Conservation (phyloP, 2,329 filamentous ascomycete species). For the Phialemonium atrogriseum region DNA sequence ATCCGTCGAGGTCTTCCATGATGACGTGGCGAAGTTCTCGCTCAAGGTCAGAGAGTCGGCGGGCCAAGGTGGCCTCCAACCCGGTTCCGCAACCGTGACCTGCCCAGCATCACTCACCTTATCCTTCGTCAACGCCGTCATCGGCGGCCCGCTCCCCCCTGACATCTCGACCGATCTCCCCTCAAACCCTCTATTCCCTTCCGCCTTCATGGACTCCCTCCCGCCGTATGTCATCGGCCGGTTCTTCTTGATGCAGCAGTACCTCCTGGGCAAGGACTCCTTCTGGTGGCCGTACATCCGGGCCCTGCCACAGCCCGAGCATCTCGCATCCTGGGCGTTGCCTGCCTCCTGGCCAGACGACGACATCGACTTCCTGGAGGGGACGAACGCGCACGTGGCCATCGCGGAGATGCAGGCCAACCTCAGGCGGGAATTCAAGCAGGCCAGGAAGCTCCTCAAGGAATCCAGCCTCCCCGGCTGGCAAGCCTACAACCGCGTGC, state of each 20-base stretch:
- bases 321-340: slow-evolving; percentile 41
- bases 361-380: slow-evolving; percentile 48
- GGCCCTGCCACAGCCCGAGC: slow-evolving; percentile 53
- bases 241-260: slow-evolving; percentile 63
- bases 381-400: slow-evolving; percentile 43
- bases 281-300: slow-evolving; percentile 63
- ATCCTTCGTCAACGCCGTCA: slow-evolving; percentile 50
- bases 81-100: slow-evolving; percentile 37
- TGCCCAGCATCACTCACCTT: slow-evolving; percentile 46
- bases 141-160: slow-evolving; percentile 18
- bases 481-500: slow-evolving; percentile 31
- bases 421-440: slow-evolving; percentile 36
- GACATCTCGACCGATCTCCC: slow-evolving; percentile 10
- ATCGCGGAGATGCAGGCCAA: slow-evolving; percentile 37
- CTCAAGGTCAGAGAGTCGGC: slow-evolving; percentile 36
- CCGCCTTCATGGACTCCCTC: slow-evolving; percentile 36
- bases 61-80: slow-evolving; percentile 13
- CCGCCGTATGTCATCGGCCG: slow-evolving; percentile 54
- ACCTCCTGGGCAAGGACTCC: slow-evolving; percentile 46
- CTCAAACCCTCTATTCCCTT: slow-evolving; percentile 30
- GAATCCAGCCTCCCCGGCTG: slow-evolving; percentile 17
- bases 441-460: slow-evolving; percentile 29
- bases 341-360: slow-evolving; percentile 56
- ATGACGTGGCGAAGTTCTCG: slow-evolving; percentile 42
- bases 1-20: slow-evolving; percentile 42